Percentiles rank a stretch among this genome's conserved stretches.
phyloP scores from a whole-genome alignment of 1,284 basidiomycete genomes.

The Schizophyllum commune region DNA sequence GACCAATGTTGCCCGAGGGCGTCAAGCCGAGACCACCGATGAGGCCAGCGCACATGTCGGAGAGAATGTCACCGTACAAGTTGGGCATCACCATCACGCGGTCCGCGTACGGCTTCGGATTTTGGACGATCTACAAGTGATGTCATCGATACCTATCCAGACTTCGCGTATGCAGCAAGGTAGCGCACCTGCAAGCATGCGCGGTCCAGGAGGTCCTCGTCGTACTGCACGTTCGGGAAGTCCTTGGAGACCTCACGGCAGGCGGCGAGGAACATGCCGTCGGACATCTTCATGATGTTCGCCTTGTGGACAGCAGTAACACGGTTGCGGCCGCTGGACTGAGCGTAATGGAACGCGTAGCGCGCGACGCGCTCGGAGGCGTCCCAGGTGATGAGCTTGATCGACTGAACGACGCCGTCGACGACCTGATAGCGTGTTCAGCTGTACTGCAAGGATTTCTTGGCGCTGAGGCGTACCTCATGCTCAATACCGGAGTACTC shows the following conservation, averaged over 20 bases:
- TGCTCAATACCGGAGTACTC: constrained; percentile 99
- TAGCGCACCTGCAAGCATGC: constrained; percentile 83
- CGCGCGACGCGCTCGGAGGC: constrained; percentile 98
- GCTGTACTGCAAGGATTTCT: constrained; percentile 1
- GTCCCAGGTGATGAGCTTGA: constrained; percentile 99
- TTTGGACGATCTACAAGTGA: constrained; percentile 67
- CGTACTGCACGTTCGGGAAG: constrained; percentile 90
- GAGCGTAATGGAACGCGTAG: constrained; percentile 98
- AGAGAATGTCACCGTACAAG: constrained; percentile 95
- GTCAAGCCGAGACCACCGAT: constrained; percentile 98
- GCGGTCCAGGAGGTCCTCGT: constrained; percentile 96
- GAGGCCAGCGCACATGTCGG: constrained; percentile 98
- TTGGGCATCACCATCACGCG: constrained; percentile 99
- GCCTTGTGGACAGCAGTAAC: constrained; percentile 99
- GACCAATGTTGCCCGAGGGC: constrained; percentile 97
- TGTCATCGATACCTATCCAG: neutral
- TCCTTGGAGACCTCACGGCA: constrained; percentile 96
- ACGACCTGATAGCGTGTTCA: constrained; percentile 52
- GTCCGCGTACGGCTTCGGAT: constrained; percentile 91
- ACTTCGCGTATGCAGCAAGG: constrained; percentile 2
- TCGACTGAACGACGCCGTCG: constrained; percentile 98
- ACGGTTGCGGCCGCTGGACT: constrained; percentile 79
- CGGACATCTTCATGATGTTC: constrained; percentile 99
- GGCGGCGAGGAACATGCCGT: constrained; percentile 98
- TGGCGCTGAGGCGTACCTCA: constrained; percentile 49